Evolutionary conservation across 768 basidiomycete species (phyloP).

Genomic region (Cyclocybe aegerita): DNA sequence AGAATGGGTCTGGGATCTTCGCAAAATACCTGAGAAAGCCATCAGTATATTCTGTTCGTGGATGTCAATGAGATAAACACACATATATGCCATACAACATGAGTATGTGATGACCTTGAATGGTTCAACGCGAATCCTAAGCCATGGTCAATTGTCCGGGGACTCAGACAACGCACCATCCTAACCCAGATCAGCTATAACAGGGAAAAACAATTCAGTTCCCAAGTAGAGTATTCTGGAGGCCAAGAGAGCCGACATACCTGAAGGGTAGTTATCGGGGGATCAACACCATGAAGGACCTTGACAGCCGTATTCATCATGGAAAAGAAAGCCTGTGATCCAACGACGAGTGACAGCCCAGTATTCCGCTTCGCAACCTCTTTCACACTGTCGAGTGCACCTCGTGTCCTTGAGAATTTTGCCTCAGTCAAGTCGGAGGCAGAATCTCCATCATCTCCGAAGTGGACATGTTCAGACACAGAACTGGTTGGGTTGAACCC

Average conservation of each 20-base stretch:
- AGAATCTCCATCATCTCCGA: too few relatives aligned
- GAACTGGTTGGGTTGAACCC: too few relatives aligned
- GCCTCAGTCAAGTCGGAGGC: too few relatives aligned
- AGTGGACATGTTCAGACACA: too few relatives aligned
- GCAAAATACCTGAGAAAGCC: constrained; percentile 27
- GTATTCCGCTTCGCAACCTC: constrained; percentile 35
- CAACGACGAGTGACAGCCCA: constrained; percentile 57
- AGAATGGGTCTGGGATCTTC: constrained; percentile 45
- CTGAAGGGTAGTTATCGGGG: constrained; percentile 56
- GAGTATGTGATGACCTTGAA: neutral
- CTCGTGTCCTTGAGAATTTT: neutral
- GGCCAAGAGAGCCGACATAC: constrained; percentile 25
- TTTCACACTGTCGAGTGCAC: neutral
- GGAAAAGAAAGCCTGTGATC: constrained; percentile 56
- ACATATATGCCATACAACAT: constrained; percentile 60
- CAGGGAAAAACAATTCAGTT: constrained; percentile 49
- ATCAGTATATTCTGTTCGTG: constrained; percentile 27
- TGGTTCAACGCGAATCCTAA: neutral
- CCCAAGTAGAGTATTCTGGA: constrained; percentile 29
- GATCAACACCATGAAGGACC: constrained; percentile 50
- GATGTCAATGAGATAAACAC: constrained; percentile 26
- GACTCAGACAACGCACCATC: constrained; percentile 36
- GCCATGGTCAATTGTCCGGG: neutral
- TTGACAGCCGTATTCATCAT: constrained; percentile 63
- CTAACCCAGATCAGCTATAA: constrained; percentile 12